Evolutionary conservation across 1,139 yeast genomes (phyloP), one percentile per base, ranked within the genome.

Genomic region (Blastobotrys buckinghamii): DNA sequence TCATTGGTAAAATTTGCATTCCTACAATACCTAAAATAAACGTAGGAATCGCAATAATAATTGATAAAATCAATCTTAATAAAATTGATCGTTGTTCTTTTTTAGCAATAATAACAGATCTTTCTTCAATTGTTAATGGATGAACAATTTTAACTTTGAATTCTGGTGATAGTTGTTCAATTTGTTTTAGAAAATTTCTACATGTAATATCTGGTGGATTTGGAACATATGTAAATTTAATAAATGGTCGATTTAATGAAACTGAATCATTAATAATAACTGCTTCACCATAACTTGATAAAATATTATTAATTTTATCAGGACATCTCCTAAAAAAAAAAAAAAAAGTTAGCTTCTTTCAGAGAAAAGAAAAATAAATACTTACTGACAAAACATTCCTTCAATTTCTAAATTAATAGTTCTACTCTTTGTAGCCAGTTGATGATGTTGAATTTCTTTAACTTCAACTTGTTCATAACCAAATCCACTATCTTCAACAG

Each of bases 21-120:
- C 79, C 82, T 15, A 84, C 80, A 37, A 84, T 74, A 0, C 88
- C 90, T 56, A 84, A 74, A 2, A 81, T 61, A 56, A 83, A 81
- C 0, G 92, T 81, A 0, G 92, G 92, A 29, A 84, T 75, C 1
- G 85, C 84, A 44, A 79, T 65, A 0, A 74, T 49, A 0, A 77
- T 67, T 0, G 87, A 74, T 8, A 81, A 61, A 0, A 66, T 53
- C 34, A 84, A 68, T 45, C 89, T 71, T 19, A 63, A 59, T 0
- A 72, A 65, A 12, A 84, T 72, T 29, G 68, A 70, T 35, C 61
- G 48, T 9, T 79, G 74, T 59, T 83, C 90, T 24, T 61, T 59
- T 39, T 63, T 66, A 2, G 85, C 73, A 50, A 82, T 63, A 44
- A 64, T 69, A 15, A 77, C 71, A 37, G 85, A 71, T 48, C 82